A percentile compares a stretch with the other conserved stretches of the same genome.
Conservation (phyloP, 106 monocot species). For the Agapanthus africanus region DNA sequence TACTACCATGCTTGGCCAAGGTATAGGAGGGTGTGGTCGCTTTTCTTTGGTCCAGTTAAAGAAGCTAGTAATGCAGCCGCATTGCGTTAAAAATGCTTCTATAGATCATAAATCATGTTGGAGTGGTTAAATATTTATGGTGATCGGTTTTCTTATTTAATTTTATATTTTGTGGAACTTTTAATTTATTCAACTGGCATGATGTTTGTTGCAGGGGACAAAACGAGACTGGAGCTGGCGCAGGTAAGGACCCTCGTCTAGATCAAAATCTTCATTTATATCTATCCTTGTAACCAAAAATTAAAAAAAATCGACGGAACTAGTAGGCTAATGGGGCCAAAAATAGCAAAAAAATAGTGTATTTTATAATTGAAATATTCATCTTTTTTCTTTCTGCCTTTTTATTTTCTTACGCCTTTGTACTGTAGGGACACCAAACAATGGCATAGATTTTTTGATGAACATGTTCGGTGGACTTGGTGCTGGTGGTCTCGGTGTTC, state of each 20-base stretch:
- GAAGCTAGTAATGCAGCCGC: neutral
- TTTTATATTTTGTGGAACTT: conserved; percentile 36
- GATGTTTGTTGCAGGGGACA: conserved; percentile 60
- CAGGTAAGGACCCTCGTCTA: conserved; percentile 54
- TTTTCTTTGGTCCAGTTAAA: no score
- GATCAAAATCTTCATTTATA: no score
- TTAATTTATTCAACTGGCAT: conserved; percentile 44
- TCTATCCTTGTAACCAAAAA: neutral
- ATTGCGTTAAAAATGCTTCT: no score
- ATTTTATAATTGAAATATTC: no score
- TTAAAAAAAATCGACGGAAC: no score
- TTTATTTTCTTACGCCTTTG: neutral
- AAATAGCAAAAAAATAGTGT: no score
- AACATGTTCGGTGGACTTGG: conserved; percentile 73
- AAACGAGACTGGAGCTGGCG: conserved; percentile 41
- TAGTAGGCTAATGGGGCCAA: no score
- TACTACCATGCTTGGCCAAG: no score
- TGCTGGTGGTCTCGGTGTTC: conserved; percentile 31
- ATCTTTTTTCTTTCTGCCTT: neutral
- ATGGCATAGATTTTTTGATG: conserved; percentile 51
- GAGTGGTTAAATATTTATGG: conserved; percentile 18
- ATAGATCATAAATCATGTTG: neutral
- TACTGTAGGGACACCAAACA: conserved; percentile 25
- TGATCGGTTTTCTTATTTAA: conserved; percentile 10
- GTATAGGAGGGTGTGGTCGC: no score